Evolutionary conservation across 768 basidiomycete genomes (phyloP).

Genomic region (Pholiota molesta): DNA sequence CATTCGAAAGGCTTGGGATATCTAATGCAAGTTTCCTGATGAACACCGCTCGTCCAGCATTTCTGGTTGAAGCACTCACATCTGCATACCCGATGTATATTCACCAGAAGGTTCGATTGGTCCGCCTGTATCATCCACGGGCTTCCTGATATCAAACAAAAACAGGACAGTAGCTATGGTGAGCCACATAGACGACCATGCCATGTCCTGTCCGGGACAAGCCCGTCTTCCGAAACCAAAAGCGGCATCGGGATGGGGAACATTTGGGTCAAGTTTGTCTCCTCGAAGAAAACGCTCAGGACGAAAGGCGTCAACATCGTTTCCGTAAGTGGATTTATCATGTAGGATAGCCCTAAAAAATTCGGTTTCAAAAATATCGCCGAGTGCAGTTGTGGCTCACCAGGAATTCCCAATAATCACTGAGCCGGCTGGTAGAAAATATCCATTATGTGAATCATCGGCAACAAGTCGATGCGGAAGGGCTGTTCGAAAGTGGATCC

Average conservation of each 20-base stretch:
- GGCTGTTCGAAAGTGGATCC: background rate
- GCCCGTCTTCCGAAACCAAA: slow-evolving; percentile 35
- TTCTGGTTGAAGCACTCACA: background rate
- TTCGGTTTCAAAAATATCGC: background rate
- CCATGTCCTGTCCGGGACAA: slow-evolving; percentile 36
- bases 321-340: slow-evolving; percentile 49
- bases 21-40: background rate
- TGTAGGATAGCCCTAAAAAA: slow-evolving; percentile 42
- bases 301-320: slow-evolving; percentile 46
- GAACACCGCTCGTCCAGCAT: background rate
- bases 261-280: slow-evolving; percentile 17
- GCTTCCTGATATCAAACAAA: slow-evolving; percentile 30
- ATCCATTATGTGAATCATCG: slow-evolving; percentile 10
- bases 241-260: slow-evolving; percentile 21
- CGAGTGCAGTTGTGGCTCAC: background rate
- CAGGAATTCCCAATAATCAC: slow-evolving; percentile 16
- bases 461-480: slow-evolving; percentile 3
- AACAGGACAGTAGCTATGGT: slow-evolving; percentile 32
- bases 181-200: slow-evolving; percentile 29
- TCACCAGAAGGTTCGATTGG: slow-evolving; percentile 32
- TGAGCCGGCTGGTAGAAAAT: slow-evolving; percentile 13
- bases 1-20: slow-evolving; percentile 5
- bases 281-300: slow-evolving; percentile 54
- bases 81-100: slow-evolving; percentile 10
- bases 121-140: slow-evolving; percentile 25